phyloP scores from a whole-genome alignment of 2,329 filamentous ascomycete genomes.

The Sphaerulina populicola region DNA sequence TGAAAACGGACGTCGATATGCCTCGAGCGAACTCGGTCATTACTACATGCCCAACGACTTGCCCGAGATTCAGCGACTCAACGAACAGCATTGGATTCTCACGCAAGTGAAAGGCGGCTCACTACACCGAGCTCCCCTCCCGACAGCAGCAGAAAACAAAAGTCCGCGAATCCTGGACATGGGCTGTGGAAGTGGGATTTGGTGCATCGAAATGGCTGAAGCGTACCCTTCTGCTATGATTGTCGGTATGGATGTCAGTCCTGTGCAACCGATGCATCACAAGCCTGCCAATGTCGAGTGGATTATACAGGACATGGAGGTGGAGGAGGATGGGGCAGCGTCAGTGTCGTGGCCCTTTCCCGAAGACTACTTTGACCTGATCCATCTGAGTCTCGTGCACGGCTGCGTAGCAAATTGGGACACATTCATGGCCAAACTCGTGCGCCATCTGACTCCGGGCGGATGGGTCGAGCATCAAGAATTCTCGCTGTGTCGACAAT shows the following conservation, averaged over 20 bases:
- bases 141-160: background rate
- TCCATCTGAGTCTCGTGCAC: constrained; percentile 24
- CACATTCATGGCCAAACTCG: constrained; percentile 17
- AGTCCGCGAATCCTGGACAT: constrained; percentile 17
- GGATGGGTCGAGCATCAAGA: constrained; percentile 33
- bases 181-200: constrained; percentile 24
- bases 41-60: constrained; percentile 25
- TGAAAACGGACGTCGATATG: constrained; percentile 21
- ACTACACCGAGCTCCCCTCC: constrained; percentile 17
- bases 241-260: constrained; percentile 22
- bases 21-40: constrained; percentile 19
- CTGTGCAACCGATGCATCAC: constrained; percentile 20
- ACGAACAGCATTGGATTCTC: constrained; percentile 22
- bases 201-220: constrained; percentile 22
- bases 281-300: constrained; percentile 23
- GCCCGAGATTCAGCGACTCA: constrained; percentile 23
- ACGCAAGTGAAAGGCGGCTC: constrained; percentile 18
- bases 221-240: constrained; percentile 21
- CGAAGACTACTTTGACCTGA: constrained; percentile 21
- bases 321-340: no score
- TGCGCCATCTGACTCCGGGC: constrained; percentile 24
- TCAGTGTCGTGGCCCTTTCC: constrained; percentile 22
- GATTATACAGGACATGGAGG: constrained; percentile 20
- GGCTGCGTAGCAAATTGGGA: constrained; percentile 20
- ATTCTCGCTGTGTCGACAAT: constrained; percentile 19